Percentiles rank a stretch among this genome's conserved stretches.
Conservation (phyloP, 2,329 filamentous ascomycete genomes). For the Talaromyces islandicus region DNA sequence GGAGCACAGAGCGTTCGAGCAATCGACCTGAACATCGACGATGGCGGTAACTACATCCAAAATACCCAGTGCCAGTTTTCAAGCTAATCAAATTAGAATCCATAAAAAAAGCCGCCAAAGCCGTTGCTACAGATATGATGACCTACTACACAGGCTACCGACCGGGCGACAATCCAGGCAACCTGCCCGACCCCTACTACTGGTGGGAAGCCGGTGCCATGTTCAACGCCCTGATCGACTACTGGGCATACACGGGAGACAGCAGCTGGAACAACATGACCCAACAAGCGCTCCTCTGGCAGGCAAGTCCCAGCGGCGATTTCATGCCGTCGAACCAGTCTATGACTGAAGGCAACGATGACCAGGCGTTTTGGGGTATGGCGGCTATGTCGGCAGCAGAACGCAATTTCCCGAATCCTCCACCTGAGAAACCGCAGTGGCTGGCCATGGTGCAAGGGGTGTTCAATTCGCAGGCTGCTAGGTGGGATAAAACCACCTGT, state of each 20-base stretch:
- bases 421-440: conserved; percentile 23
- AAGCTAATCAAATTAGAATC: conserved; percentile 27
- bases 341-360: conserved; percentile 48
- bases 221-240: conserved; percentile 37
- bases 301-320: conserved; percentile 30
- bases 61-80: neutral
- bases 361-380: conserved; percentile 55
- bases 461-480: conserved; percentile 62
- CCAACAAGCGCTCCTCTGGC: conserved; percentile 30
- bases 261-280: conserved; percentile 33
- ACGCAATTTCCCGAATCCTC: conserved; percentile 29
- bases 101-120: conserved; percentile 41
- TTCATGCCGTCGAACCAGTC: conserved; percentile 40
- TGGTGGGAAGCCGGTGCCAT: conserved; percentile 43
- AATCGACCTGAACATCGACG: conserved; percentile 12
- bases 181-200: conserved; percentile 44
- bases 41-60: conserved; percentile 3
- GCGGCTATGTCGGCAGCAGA: conserved; percentile 53
- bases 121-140: conserved; percentile 45
- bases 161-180: conserved; percentile 46
- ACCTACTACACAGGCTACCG: conserved; percentile 45
- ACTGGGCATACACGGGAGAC: conserved; percentile 40
- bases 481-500: conserved; percentile 66
- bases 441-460: conserved; percentile 61
- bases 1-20: conserved; percentile 8